Base-by-base conservation (phyloP, 208 protist genomes). In the Wallacemonas sp. region DNA sequence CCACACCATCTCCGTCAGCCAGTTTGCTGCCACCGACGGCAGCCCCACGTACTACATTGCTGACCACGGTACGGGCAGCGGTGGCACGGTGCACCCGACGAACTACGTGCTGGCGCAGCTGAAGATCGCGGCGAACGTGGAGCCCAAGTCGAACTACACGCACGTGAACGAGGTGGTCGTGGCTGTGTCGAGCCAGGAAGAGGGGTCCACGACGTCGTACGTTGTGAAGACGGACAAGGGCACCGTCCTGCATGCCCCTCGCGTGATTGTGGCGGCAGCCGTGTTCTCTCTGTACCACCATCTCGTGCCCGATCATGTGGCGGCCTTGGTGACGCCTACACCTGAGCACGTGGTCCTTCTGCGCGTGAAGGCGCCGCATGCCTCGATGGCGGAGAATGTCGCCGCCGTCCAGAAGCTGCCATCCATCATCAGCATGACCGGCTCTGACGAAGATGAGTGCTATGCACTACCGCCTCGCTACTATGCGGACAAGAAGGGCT, bases 381-480 rank as follows among this genome's bases (percentile, higher is more conserved):
- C 38, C 31, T 31, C 42, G 45, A 49, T 54, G 48, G 49, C 38
- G 16, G 61, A 28, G 22, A 67, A 74, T 22, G 54, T 65, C 46
- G 42, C 52, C 22, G 70, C 68, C 22, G 71, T 66, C 29, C 38
- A 64, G 46, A 32, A 29, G 45, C 41, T 70, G 16, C 65, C 69
- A 3, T 48, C 48, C 25, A 63, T 72, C 26, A 72, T 79, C 36
- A 41, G 55, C 57, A 79, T 69, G 7, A 45, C 48, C 8, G 67
- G 63, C 8, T 0, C 7, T 2, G 32, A 14, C 10, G 57, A 52
- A 3, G 68, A 57, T 31, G 52, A 67, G 39, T 72, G 72, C 45
- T 80, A 72, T 61, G 20, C 52, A 1, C 62, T 81, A 14, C 70
- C 75, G 22, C 75, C 75, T 0, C 65, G 66, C 28, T 75, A 76